Conservation (phyloP, 352 stramenopile species). For the Pythium folliculosum region DNA sequence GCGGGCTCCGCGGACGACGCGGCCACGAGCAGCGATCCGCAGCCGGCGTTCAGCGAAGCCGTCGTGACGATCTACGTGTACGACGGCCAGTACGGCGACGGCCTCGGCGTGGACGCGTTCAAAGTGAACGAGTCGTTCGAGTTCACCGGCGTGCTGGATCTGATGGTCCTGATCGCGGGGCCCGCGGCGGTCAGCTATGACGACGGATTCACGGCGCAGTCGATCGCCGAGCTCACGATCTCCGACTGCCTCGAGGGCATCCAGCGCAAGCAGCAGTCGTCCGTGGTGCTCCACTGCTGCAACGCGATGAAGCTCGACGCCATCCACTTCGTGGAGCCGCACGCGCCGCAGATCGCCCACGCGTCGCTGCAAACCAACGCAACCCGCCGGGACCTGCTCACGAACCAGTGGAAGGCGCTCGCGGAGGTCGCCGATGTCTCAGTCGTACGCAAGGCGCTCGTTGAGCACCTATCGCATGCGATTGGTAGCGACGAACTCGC, state of each 20-base stretch:
- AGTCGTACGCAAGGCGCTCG: constrained; percentile 37
- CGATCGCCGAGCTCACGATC: constrained; percentile 61
- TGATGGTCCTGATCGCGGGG: constrained; percentile 45
- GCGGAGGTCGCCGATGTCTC: constrained; percentile 24
- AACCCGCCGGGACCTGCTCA: constrained; percentile 38
- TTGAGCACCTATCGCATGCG: constrained; percentile 42
- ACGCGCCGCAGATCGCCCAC: constrained; percentile 40
- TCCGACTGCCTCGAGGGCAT: constrained; percentile 62
- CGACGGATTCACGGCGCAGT: constrained; percentile 28
- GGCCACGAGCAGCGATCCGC: constrained; percentile 1
- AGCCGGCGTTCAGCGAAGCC: constrained; percentile 31
- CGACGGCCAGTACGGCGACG: constrained; percentile 56
- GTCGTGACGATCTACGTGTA: constrained; percentile 76
- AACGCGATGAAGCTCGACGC: constrained; percentile 28
- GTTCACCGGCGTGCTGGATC: constrained; percentile 74
- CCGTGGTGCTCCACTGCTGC: constrained; percentile 71
- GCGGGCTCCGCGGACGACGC: neutral
- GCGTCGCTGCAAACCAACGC: constrained; percentile 40
- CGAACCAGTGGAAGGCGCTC: constrained; percentile 35
- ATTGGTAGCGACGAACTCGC: constrained; percentile 49
- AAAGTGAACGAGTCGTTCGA: constrained; percentile 87
- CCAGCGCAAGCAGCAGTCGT: constrained; percentile 50
- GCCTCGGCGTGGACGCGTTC: constrained; percentile 51
- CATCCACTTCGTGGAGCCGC: constrained; percentile 45
- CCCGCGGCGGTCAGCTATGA: constrained; percentile 24